Conservation (phyloP, 2,329 filamentous ascomycete genomes). For the Paradendryphiella salina region DNA sequence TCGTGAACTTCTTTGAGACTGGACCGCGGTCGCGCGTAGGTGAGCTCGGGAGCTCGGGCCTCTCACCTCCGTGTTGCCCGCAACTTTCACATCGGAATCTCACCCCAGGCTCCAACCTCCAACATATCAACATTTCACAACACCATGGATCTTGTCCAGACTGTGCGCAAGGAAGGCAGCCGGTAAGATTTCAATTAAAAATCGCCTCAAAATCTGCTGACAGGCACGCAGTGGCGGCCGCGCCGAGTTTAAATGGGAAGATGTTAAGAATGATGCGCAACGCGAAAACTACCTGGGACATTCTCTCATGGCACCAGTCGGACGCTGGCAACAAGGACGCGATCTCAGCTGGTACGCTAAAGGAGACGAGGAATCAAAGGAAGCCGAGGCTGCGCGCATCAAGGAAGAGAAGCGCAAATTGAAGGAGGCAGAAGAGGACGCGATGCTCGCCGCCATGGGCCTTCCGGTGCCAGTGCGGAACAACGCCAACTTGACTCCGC, state of each 20-base stretch:
- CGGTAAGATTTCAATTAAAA: constrained; percentile 55
- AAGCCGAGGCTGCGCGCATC: constrained; percentile 60
- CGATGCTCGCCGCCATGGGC: constrained; percentile 79
- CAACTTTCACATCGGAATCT: constrained; percentile 16
- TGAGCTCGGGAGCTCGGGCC: constrained; percentile 15
- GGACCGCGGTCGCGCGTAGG: not conserved
- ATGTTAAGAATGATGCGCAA: constrained; percentile 82
- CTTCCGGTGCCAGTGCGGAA: constrained; percentile 69
- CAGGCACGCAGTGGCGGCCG: constrained; percentile 67
- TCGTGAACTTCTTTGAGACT: constrained; percentile 1
- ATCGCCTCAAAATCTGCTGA: constrained; percentile 4
- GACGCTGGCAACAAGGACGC: constrained; percentile 83
- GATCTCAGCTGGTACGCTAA: constrained; percentile 69
- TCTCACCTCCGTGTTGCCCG: constrained; percentile 32
- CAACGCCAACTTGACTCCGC: constrained; percentile 65
- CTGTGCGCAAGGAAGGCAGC: constrained; percentile 84
- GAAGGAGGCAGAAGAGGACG: constrained; percentile 92
- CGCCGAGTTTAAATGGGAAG: constrained; percentile 95
- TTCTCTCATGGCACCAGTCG: constrained; percentile 87
- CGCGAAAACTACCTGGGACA: constrained; percentile 92
- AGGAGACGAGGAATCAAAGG: constrained; percentile 58
- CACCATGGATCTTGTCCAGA: constrained; percentile 88
- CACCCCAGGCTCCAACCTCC: not conserved
- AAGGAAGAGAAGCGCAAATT: constrained; percentile 75
- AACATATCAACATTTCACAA: constrained; percentile 12